Percentiles rank a stretch among this genome's conserved stretches.
These are phyloP conservation scores for Rosa persica DNA, from an alignment of 306 rosid genomes.

Conservation along the genomic window DNA sequence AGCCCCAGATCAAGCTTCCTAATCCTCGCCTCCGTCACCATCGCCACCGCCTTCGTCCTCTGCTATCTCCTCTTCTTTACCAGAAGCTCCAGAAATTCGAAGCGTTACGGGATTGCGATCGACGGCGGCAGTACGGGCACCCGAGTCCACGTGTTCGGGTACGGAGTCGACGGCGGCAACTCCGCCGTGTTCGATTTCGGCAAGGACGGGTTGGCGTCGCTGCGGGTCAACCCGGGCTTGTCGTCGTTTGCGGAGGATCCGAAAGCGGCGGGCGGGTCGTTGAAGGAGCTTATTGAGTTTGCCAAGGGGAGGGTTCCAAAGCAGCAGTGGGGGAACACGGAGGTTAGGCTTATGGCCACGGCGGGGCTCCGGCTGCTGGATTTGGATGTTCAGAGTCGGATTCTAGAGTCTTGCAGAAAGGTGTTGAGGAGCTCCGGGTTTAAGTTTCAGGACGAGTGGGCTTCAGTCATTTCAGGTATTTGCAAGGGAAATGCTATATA, in stretches of 20 bases:
- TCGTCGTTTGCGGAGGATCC: slow-evolving; percentile 64
- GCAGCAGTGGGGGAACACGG: slow-evolving; percentile 65
- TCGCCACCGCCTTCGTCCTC: slow-evolving; percentile 37
- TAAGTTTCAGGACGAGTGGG: slow-evolving; percentile 77
- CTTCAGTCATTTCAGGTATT: slow-evolving; percentile 80
- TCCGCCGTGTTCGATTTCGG: slow-evolving; percentile 52
- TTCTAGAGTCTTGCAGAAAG: slow-evolving; percentile 65
- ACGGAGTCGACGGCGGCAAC: slow-evolving; percentile 22
- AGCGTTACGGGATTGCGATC: slow-evolving; percentile 56
- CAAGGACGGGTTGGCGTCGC: slow-evolving; percentile 47
- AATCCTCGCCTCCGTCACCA: slow-evolving; percentile 22
- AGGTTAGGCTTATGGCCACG: slow-evolving; percentile 89
- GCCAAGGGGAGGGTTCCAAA: slow-evolving; percentile 63
- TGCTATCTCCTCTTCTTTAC: slow-evolving; percentile 31
- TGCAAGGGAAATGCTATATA: neutral
- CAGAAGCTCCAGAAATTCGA: slow-evolving; percentile 6
- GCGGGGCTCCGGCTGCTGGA: slow-evolving; percentile 83
- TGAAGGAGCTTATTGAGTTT: slow-evolving; percentile 64
- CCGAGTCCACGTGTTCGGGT: slow-evolving; percentile 71
- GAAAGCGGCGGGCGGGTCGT: slow-evolving; percentile 54
- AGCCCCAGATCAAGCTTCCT: slow-evolving; percentile 26
- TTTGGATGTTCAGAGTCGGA: slow-evolving; percentile 44
- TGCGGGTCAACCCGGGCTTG: slow-evolving; percentile 79
- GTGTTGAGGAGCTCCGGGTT: slow-evolving; percentile 61
- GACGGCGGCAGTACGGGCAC: slow-evolving; percentile 96